A percentile compares a stretch with the other conserved stretches of the same genome.
Conservation (phyloP, 495 filamentous ascomycete species). For the Aspergillus sparsus region DNA sequence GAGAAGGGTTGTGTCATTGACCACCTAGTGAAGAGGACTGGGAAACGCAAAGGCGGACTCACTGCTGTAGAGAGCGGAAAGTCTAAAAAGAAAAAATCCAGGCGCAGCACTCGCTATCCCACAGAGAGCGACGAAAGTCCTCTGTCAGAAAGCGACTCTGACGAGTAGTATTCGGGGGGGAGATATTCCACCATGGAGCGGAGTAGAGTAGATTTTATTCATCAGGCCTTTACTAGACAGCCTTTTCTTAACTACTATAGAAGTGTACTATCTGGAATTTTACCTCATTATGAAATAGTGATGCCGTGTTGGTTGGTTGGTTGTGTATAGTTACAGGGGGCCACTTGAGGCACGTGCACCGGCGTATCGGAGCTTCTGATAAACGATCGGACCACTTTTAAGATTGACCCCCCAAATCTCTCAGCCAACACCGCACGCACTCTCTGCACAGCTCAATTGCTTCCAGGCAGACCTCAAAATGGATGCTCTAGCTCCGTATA, state of each 20-base stretch:
- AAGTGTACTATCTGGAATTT: no score
- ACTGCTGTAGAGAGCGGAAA: slow-evolving; percentile 1
- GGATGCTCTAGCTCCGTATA: slow-evolving; percentile 30
- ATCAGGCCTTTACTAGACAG: no score
- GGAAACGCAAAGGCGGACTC: slow-evolving; percentile 39
- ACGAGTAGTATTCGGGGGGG: no score
- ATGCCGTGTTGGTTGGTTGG: no score
- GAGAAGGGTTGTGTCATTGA: slow-evolving; percentile 54
- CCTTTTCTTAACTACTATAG: no score
- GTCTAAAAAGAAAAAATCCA: not conserved
- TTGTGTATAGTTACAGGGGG: not conserved
- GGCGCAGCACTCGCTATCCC: not conserved
- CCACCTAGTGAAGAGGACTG: slow-evolving; percentile 48
- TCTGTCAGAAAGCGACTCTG: not conserved
- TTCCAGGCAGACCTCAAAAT: slow-evolving; percentile 26
- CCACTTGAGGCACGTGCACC: slow-evolving; percentile 21
- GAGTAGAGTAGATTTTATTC: no score
- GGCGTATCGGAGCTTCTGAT: slow-evolving; percentile 23
- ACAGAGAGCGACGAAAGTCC: not conserved
- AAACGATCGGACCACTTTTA: slow-evolving; percentile 29
- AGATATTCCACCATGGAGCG: no score
- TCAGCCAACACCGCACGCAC: slow-evolving; percentile 19
- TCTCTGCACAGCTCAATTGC: slow-evolving; percentile 18
- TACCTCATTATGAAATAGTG: no score
- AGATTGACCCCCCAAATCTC: slow-evolving; percentile 4